Percentiles rank a stretch among this genome's conserved stretches.
These are phyloP conservation scores for Ogataea hybrid DNA, from an alignment of 1,139 yeast genomes.

Conservation along the genomic window DNA sequence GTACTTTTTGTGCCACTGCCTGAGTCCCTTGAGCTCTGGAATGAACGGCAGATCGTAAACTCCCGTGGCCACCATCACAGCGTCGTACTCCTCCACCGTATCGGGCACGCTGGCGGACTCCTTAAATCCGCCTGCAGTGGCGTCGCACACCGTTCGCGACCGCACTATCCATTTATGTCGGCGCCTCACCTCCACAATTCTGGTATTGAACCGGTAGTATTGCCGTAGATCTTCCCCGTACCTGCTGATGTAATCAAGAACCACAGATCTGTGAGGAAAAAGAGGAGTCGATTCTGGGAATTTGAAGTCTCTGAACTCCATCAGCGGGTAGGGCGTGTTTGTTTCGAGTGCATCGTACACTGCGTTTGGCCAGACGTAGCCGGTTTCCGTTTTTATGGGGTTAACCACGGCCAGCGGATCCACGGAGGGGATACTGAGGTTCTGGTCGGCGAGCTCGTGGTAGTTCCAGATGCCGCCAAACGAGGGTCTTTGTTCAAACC, in stretches of 20 bases:
- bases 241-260: constrained; percentile 43
- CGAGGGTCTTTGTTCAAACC: constrained; percentile 47
- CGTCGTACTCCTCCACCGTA: constrained; percentile 42
- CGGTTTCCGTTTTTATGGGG: constrained; percentile 8
- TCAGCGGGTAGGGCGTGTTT: constrained; percentile 55
- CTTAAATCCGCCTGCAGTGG: constrained; percentile 32
- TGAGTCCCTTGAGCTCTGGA: constrained; percentile 53
- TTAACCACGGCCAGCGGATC: constrained; percentile 15
- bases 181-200: constrained; percentile 36
- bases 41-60: constrained; percentile 53
- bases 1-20: constrained; percentile 42
- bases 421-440: constrained; percentile 18
- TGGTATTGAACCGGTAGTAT: constrained; percentile 38
- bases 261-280: constrained; percentile 50
- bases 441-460: constrained; percentile 18
- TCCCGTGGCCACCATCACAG: constrained; percentile 57
- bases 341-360: constrained; percentile 55
- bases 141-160: constrained; percentile 33
- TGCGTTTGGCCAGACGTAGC: constrained; percentile 40
- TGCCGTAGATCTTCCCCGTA: constrained; percentile 43
- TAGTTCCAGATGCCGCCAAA: constrained; percentile 58
- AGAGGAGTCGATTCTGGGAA: constrained; percentile 42
- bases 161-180: constrained; percentile 43
- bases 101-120: constrained; percentile 16
- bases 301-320: constrained; percentile 52